A percentile compares a stretch with the other conserved stretches of the same genome.
Conservation (phyloP, 768 basidiomycete genomes). For the Amylocystis lapponica region DNA sequence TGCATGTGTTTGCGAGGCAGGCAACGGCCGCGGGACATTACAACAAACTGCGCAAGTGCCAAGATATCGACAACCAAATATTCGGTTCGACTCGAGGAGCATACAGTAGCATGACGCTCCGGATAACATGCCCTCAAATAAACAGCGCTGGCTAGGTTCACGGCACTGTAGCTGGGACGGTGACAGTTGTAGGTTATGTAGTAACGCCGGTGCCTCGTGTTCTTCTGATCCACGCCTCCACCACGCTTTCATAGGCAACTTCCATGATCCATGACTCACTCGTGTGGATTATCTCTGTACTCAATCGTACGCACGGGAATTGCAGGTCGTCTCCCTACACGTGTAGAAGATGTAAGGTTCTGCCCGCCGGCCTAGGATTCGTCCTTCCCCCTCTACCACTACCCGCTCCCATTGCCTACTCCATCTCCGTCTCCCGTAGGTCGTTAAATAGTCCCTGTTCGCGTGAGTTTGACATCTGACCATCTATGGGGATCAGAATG, state of each 20-base stretch:
- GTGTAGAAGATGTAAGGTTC: conserved; percentile 9
- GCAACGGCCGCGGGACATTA: no score
- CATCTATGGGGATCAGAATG: conserved; percentile 16
- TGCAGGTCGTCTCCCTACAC: conserved; percentile 13
- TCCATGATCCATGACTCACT: conserved; percentile 5
- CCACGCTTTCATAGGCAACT: conserved; percentile 10
- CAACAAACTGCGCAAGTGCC: no score
- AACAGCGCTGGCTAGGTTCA: no score
- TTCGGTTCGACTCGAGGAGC: no score
- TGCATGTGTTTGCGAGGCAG: no score
- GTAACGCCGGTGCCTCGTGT: conserved; percentile 5
- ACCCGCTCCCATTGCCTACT: conserved; percentile 10
- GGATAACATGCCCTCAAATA: no score
- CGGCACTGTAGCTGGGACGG: no score
- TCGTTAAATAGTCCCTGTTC: no score
- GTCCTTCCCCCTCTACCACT: conserved; percentile 15
- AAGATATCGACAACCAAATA: no score
- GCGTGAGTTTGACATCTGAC: conserved; percentile 10
- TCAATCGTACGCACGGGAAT: conserved; percentile 13
- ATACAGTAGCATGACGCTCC: no score
- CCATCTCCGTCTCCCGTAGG: no score
- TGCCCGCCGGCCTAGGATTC: conserved; percentile 5
- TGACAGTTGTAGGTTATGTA: no score
- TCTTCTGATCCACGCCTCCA: conserved; percentile 23
- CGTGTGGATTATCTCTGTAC: conserved; percentile 11